Percentiles rank a stretch among this genome's conserved stretches.
Evolutionary conservation across 257 asterid genomes (phyloP).

Genomic region (Penstemon eatonii): DNA sequence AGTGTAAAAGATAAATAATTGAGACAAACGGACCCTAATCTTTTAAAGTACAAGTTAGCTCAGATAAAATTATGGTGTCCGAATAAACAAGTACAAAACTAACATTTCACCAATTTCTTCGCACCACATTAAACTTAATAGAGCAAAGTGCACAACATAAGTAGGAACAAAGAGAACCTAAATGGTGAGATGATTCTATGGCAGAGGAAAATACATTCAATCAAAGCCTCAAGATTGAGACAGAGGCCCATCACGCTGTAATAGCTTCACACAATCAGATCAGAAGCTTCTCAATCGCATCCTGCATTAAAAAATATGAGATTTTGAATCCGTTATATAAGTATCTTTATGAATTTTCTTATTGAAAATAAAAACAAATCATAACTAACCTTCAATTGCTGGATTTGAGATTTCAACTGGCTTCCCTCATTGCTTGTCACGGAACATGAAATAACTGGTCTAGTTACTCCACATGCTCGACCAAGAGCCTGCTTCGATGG

Average conservation of each 20-base stretch:
- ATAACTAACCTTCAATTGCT: slow-evolving; percentile 61
- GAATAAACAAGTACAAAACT: too few relatives aligned
- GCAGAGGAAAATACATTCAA: slow-evolving; percentile 26
- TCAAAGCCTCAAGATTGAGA: slow-evolving; percentile 40
- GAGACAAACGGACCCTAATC: too few relatives aligned
- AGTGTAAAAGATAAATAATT: too few relatives aligned
- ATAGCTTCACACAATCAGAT: slow-evolving; percentile 27
- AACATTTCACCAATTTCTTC: too few relatives aligned
- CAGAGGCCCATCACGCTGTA: slow-evolving; percentile 48
- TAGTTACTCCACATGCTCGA: slow-evolving; percentile 88
- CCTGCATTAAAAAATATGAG: slow-evolving; percentile 27
- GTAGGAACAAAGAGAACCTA: too few relatives aligned
- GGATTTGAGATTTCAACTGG: slow-evolving; percentile 87
- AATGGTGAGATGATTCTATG: background rate
- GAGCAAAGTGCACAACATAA: too few relatives aligned
- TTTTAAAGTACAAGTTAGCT: too few relatives aligned
- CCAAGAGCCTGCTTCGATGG: slow-evolving; percentile 86
- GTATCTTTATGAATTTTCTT: background rate
- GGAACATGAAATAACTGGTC: slow-evolving; percentile 88
- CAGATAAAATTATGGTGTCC: too few relatives aligned
- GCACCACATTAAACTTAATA: too few relatives aligned
- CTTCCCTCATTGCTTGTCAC: slow-evolving; percentile 89
- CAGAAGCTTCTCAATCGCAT: slow-evolving; percentile 47
- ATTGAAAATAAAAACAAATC: background rate
- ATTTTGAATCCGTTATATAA: background rate